Evolutionary conservation across 202 grass and related monocot genomes (phyloP).

Genomic region (Panicum hallii): DNA sequence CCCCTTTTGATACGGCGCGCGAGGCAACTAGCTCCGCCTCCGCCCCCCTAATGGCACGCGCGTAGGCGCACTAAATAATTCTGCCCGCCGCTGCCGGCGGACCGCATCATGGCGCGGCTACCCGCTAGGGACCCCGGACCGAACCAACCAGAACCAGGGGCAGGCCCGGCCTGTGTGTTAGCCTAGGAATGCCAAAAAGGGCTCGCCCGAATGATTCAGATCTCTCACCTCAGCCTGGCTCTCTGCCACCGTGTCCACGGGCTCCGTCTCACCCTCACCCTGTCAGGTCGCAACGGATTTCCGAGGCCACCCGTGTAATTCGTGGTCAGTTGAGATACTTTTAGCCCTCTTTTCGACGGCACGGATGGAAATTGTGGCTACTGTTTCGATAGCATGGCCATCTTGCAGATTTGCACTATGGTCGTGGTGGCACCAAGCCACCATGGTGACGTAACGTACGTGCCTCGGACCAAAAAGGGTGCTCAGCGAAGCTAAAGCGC

Average conservation of each 20-base stretch:
- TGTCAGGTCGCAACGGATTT: too few relatives aligned
- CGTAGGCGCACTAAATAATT: conserved; percentile 44
- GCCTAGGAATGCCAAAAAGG: conserved; percentile 33
- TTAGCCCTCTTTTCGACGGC: background rate
- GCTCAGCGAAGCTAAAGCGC: background rate
- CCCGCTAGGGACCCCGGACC: conserved; percentile 1
- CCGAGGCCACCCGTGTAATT: too few relatives aligned
- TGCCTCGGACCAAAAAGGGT: background rate
- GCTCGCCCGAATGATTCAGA: conserved; percentile 23
- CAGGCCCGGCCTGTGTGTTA: too few relatives aligned
- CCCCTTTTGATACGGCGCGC: background rate
- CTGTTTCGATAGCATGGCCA: too few relatives aligned
- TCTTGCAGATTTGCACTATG: background rate
- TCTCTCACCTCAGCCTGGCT: background rate
- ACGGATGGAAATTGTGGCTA: too few relatives aligned
- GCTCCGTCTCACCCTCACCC: too few relatives aligned
- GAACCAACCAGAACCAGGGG: too few relatives aligned
- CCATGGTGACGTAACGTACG: background rate
- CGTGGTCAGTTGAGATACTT: background rate
- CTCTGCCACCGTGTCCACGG: too few relatives aligned
- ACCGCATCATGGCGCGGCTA: conserved; percentile 32
- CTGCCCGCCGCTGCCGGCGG: conserved; percentile 32
- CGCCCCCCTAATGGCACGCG: conserved; percentile 26
- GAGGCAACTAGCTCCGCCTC: background rate
- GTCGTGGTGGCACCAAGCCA: background rate